phyloP scores from a whole-genome alignment of 352 stramenopile species.

The Lagenidium giganteum region DNA sequence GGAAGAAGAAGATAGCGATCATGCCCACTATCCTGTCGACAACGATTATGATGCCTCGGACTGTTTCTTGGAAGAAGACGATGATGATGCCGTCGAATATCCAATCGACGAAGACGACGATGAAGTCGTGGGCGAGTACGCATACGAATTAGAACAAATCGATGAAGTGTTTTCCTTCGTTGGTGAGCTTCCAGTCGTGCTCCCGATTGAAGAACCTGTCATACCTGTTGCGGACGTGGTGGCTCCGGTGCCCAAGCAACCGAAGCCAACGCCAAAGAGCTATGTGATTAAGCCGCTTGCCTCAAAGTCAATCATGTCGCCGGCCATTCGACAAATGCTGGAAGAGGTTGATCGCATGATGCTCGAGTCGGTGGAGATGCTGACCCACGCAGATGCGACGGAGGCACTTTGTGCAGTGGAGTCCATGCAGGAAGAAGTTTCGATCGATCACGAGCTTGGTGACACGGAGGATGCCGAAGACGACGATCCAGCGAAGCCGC shows the following conservation, averaged over 20 bases:
- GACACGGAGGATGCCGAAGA: too few species aligned
- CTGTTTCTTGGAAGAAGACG: not conserved
- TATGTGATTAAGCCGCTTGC: constrained; percentile 16
- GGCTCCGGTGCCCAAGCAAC: too few species aligned
- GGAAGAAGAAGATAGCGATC: constrained; percentile 18
- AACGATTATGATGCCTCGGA: not conserved
- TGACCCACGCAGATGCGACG: constrained; percentile 4
- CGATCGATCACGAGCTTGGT: too few species aligned
- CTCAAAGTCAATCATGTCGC: constrained; percentile 8
- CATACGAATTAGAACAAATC: too few species aligned
- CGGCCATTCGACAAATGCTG: constrained; percentile 21
- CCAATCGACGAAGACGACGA: not conserved
- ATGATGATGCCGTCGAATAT: not conserved
- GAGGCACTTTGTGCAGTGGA: not conserved
- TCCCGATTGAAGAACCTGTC: too few species aligned
- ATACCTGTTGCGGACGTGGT: too few species aligned
- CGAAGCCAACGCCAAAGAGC: too few species aligned
- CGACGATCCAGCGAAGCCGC: not conserved
- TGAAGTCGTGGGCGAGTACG: too few species aligned
- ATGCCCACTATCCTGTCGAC: constrained; percentile 10
- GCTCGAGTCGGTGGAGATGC: constrained; percentile 17
- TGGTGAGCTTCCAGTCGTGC: too few species aligned
- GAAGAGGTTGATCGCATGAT: constrained; percentile 25
- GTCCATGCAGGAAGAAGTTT: constrained; percentile 9
- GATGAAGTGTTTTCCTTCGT: too few species aligned